phyloP scores from a whole-genome alignment of 176 grass and related monocot genomes.

The Carex parvula region DNA sequence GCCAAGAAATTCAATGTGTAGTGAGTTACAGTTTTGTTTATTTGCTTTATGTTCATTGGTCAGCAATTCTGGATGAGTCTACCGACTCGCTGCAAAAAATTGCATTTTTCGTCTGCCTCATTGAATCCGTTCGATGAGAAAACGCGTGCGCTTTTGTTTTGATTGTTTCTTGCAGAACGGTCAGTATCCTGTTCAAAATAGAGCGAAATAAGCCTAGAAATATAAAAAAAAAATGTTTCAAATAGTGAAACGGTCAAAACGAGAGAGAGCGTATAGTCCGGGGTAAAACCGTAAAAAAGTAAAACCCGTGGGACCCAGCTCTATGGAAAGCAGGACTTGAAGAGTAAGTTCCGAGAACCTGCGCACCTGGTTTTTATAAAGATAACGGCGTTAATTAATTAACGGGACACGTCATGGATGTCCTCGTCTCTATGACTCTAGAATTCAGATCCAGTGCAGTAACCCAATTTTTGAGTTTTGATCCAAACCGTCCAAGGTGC shows the following conservation, averaged over 20 bases:
- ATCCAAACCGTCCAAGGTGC: too few relatives aligned
- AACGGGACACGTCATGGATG: not conserved
- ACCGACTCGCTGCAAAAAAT: not conserved
- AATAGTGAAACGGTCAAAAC: constrained; percentile 8
- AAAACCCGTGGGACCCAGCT: not conserved
- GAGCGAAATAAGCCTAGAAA: too few relatives aligned
- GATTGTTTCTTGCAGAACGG: not conserved
- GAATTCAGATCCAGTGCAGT: too few relatives aligned
- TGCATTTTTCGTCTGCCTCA: not conserved
- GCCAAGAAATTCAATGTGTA: not conserved
- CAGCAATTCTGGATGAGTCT: not conserved
- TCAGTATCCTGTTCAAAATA: not conserved
- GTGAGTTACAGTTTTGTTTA: not conserved
- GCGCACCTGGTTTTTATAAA: not conserved
- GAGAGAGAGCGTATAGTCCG: not conserved
- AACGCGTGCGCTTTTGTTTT: constrained; percentile 4
- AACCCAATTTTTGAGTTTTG: too few relatives aligned
- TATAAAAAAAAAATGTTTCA: not conserved
- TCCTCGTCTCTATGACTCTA: not conserved
- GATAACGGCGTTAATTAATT: not conserved
- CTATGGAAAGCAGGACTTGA: not conserved
- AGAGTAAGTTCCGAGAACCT: not conserved
- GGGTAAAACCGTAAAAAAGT: constrained; percentile 4
- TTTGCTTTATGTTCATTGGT: not conserved
- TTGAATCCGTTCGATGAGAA: not conserved